Evolutionary conservation across 176 grass and related monocot species (phyloP), one percentile per base, ranked within the genome.

Genomic region (Zizania latifolia): DNA sequence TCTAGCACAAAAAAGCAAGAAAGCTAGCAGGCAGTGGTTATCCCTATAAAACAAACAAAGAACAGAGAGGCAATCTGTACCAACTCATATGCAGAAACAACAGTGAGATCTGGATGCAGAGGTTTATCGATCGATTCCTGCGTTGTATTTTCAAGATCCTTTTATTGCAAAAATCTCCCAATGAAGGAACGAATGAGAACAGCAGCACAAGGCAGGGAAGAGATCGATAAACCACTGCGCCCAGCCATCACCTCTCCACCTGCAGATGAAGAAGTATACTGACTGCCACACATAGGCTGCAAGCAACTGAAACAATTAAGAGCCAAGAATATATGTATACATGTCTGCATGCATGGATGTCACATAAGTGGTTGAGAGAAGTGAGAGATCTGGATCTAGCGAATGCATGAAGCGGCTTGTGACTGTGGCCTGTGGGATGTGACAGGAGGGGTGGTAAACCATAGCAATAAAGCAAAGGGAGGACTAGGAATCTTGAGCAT

Each of bases 41-140:
- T 68, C 41, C 40, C 39, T 29, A 29, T 50, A 50, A 50, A 50
- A 50, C 17, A 50, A n/a, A n/a, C n/a, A n/a, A n/a, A 50, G 46
- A 50, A 50, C 3, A 45, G 19, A 27, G 6, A 45, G 10, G 14
- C 11, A 16, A 68, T 17, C 37, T 43, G 22, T 43, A 17, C 38
- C 38, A 5, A 37, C 23, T 68, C 64, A 68, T 41, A 6, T 44
- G 38, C 38, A 68, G 9, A 29, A 68, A 68, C 38, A 44, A 67
- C 26, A 6, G 65, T 83, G 80, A 83, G 36, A 79, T 66, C 80
- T 80, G 85, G 85, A 88, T 83, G 85, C 80, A 83, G 85, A 88
- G 80, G 80, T 78, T 88, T 88, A 88, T 88, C 80, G 85, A 88
- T 83, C 74, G 55, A 74, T 88, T 88, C 85, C 85, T 45, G 80